Evolutionary conservation across 2,329 filamentous ascomycete species (phyloP).

Genomic region (Aureobasidium namibiae): DNA sequence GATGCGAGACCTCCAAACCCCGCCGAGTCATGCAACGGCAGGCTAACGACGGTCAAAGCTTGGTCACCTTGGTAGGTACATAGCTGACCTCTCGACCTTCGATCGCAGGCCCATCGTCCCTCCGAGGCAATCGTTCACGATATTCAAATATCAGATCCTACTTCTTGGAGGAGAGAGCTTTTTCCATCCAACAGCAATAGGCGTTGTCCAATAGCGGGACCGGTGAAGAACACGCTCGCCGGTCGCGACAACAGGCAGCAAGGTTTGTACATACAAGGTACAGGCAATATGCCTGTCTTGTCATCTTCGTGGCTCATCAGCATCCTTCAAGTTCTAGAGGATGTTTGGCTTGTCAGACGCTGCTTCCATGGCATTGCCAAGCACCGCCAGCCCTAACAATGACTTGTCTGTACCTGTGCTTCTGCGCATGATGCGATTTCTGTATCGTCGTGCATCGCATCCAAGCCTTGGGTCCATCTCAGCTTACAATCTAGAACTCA

Average conservation of each 20-base stretch:
- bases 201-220: background rate
- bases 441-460: background rate
- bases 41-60: background rate
- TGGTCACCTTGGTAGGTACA: background rate
- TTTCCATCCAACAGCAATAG: background rate
- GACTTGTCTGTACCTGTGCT: background rate
- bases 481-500: background rate
- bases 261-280: background rate
- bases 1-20: background rate
- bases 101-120: background rate
- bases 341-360: background rate
- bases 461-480: background rate
- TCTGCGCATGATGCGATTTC: background rate
- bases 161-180: too few species aligned
- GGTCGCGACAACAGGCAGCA: background rate
- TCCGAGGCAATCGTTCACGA: constrained; percentile 5
- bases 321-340: background rate
- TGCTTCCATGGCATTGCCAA: background rate
- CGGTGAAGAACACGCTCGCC: background rate
- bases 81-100: background rate
- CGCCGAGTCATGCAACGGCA: constrained; percentile 9
- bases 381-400: background rate
- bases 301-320: constrained; percentile 8
- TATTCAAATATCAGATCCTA: background rate
- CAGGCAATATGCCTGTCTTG: background rate